Base-by-base conservation (phyloP, 768 basidiomycete species). In the Lactarius deliciosus region DNA sequence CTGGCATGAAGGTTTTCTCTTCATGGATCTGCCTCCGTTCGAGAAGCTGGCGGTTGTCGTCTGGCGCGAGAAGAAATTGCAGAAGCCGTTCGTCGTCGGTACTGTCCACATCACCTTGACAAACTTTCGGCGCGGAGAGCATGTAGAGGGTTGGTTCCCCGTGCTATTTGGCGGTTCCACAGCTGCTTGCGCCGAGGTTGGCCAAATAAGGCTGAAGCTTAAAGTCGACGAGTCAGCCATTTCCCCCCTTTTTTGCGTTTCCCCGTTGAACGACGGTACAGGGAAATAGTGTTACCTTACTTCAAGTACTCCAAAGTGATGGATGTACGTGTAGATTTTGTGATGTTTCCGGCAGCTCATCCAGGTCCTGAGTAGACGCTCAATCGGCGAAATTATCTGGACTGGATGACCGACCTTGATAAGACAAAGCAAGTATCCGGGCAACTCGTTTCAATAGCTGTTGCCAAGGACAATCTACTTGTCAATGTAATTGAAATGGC, bases 81-180 rank as follows among this genome's bases (percentile, higher is more conserved):
- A 79, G 71, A 90, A 86, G 73, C 83, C 86, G 5, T 69, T 75
- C 5, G 72, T 81, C 22, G 72, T 92, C 45, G 93, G 93, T 28
- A 82, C 80, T 32, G 82, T 88, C 25, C 81, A 81, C 28, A 85
- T 96, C 61, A 79, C 86, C 1, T 79, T 94, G 28, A 77, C 77
- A 10, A 90, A 89, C 72, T 91, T 94, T 72, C 84, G 88, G 28
- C 81, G 92, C 30, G 85, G 87, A 20, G 90, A 92, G 70, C 74
- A 78, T 4, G 81, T 91, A 6, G 92, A 95, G 73, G 93, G 93
- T 16, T 95, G 91, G 91, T 94, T 87, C 75, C 89, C 92, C 16
- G 84, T 93, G 3, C 77, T 90, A 61, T 82, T 83, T 53, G 73
- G 78, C 50, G 84, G 81, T 45, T 76, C 81, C 11, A 73, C 80